Evolutionary conservation across 2,329 filamentous ascomycete genomes (phyloP).

Genomic region (Cladosporium cucumerinum): DNA sequence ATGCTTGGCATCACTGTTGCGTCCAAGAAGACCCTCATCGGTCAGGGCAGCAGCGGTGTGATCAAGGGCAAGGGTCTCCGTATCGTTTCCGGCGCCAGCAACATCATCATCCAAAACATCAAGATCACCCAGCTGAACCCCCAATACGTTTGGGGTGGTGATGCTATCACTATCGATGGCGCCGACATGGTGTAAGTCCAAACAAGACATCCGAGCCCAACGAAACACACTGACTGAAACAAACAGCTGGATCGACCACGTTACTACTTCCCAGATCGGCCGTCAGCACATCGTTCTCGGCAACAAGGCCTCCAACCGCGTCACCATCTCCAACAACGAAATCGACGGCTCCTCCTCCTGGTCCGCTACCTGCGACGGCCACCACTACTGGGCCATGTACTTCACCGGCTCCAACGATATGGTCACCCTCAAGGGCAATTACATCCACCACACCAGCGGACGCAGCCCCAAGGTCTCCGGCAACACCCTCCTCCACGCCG

Average conservation of each 20-base stretch:
- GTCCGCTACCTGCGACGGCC: constrained; percentile 55
- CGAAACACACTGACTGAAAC: neutral
- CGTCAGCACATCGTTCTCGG: constrained; percentile 60
- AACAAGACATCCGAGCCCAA: neutral
- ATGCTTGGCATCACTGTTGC: constrained; percentile 30
- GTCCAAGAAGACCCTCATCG: constrained; percentile 40
- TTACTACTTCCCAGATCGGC: constrained; percentile 51
- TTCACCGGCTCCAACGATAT: constrained; percentile 51
- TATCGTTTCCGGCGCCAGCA: constrained; percentile 38
- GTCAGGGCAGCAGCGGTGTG: constrained; percentile 36
- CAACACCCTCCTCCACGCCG: constrained; percentile 56
- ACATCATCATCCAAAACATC: constrained; percentile 51
- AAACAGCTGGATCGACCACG: neutral
- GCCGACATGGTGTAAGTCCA: constrained; percentile 25
- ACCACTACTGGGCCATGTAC: constrained; percentile 60
- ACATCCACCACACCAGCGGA: constrained; percentile 55
- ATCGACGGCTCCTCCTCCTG: constrained; percentile 53
- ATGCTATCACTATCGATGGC: constrained; percentile 31
- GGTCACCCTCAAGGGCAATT: constrained; percentile 58
- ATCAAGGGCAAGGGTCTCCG: constrained; percentile 41
- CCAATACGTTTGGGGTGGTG: constrained; percentile 34
- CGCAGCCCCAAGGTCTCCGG: constrained; percentile 53
- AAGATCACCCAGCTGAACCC: constrained; percentile 34
- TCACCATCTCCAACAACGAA: constrained; percentile 58
- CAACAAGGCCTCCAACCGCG: constrained; percentile 49